A percentile compares a stretch with the other conserved stretches of the same genome.
phyloP scores from a whole-genome alignment of 2,329 filamentous ascomycete genomes.

The Mycosphaerella sp. region DNA sequence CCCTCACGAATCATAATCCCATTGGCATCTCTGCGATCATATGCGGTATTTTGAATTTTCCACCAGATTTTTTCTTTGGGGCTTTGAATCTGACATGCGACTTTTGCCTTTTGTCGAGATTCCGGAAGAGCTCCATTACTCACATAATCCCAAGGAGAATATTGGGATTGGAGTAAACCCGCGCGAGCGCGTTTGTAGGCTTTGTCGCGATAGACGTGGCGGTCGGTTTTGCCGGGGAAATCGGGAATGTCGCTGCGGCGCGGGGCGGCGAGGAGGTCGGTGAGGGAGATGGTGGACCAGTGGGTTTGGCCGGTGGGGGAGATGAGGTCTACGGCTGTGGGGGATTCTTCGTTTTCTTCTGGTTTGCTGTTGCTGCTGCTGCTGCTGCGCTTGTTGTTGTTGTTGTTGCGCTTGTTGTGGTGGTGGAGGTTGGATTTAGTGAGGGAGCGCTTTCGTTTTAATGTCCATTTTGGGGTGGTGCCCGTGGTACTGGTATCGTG shows the following conservation, averaged over 20 bases:
- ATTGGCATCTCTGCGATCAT: background rate
- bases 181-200: background rate
- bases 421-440: background rate
- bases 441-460: conserved; percentile 6
- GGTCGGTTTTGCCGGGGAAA: too few relatives aligned
- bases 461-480: background rate
- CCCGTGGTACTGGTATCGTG: background rate
- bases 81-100: background rate
- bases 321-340: background rate
- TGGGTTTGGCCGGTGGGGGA: conserved; percentile 1
- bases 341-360: background rate
- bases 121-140: background rate
- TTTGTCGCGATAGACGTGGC: background rate
- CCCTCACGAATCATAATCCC: background rate
- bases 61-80: conserved; percentile 5
- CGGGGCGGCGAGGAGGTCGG: background rate
- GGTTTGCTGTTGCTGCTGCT: background rate
- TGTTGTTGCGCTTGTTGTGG: background rate
- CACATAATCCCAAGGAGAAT: conserved; percentile 5
- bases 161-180: background rate
- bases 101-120: too few relatives aligned
- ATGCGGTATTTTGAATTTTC: background rate
- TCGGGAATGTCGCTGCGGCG: background rate
- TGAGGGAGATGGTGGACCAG: background rate
- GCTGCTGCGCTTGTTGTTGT: background rate